phyloP scores from a whole-genome alignment of 352 stramenopile genomes.

The Phytophthora kernoviae region DNA sequence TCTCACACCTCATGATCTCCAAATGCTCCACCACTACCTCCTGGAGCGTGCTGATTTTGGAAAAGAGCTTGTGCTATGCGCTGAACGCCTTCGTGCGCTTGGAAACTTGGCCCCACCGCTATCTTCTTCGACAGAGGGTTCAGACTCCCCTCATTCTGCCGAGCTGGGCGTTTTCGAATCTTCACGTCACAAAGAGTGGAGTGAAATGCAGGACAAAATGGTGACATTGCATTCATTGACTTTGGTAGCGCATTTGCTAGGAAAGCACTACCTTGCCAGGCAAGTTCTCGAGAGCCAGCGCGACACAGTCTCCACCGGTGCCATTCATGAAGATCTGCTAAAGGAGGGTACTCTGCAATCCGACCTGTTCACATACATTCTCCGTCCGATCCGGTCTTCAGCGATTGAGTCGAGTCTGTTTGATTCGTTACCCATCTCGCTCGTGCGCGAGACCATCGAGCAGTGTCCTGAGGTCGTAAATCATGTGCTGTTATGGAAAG shows the following conservation, averaged over 20 bases:
- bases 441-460: slow-evolving; percentile 77
- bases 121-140: slow-evolving; percentile 6
- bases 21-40: slow-evolving; percentile 42
- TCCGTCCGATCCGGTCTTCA: slow-evolving; percentile 76
- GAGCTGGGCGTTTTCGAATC: slow-evolving; percentile 47
- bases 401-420: slow-evolving; percentile 81
- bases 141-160: neutral
- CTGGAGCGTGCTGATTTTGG: slow-evolving; percentile 29
- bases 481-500: slow-evolving; percentile 79
- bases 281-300: slow-evolving; percentile 8
- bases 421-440: slow-evolving; percentile 72
- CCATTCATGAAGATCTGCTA: slow-evolving; percentile 43
- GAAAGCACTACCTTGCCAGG: slow-evolving; percentile 55
- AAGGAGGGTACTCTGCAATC: slow-evolving; percentile 48
- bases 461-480: slow-evolving; percentile 81
- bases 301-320: neutral
- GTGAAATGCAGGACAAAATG: slow-evolving; percentile 54
- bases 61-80: slow-evolving; percentile 34
- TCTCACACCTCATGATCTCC: slow-evolving; percentile 43
- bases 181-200: slow-evolving; percentile 57
- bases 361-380: slow-evolving; percentile 81
- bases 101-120: slow-evolving; percentile 28
- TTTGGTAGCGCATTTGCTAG: slow-evolving; percentile 62
- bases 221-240: slow-evolving; percentile 60
- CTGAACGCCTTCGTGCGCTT: slow-evolving; percentile 34